Percentiles rank a stretch among this genome's conserved stretches.
These are phyloP conservation scores for Xerocomellus intermedius DNA, from an alignment of 768 basidiomycete genomes.

Conservation along the genomic window DNA sequence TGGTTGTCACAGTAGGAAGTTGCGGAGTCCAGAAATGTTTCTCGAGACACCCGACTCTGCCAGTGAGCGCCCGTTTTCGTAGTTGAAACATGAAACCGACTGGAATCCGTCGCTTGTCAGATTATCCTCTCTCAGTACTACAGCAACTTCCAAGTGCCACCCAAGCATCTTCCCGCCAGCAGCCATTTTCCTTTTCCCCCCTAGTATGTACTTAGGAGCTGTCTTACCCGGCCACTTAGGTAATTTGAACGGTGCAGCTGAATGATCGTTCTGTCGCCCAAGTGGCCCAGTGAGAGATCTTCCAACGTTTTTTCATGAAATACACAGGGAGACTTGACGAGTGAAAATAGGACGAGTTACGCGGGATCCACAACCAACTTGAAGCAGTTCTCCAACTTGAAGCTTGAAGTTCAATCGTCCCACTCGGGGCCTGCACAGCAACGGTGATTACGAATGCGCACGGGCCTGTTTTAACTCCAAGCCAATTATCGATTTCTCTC, in stretches of 20 bases:
- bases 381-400: too few species aligned
- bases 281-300: slow-evolving; percentile 10
- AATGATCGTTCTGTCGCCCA: slow-evolving; percentile 1
- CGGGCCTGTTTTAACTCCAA: slow-evolving; percentile 9
- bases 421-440: slow-evolving; percentile 4
- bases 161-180: not conserved
- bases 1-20: too few species aligned
- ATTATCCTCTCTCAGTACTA: too few species aligned
- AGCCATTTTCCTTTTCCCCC: not conserved
- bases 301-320: not conserved
- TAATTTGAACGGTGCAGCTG: not conserved
- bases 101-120: too few species aligned
- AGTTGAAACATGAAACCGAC: too few species aligned
- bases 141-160: not conserved
- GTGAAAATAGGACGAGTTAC: not conserved
- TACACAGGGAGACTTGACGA: not conserved
- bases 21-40: too few species aligned
- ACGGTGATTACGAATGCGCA: slow-evolving; percentile 10
- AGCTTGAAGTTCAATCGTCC: too few species aligned
- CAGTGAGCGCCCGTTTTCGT: too few species aligned
- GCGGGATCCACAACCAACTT: too few species aligned
- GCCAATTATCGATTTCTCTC: not conserved
- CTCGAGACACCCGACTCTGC: too few species aligned
- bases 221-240: slow-evolving; percentile 4
- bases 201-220: slow-evolving; percentile 1